Evolutionary conservation across 805 yeast genomes (phyloP).

Genomic region (Saccharomycopsis sp.): DNA sequence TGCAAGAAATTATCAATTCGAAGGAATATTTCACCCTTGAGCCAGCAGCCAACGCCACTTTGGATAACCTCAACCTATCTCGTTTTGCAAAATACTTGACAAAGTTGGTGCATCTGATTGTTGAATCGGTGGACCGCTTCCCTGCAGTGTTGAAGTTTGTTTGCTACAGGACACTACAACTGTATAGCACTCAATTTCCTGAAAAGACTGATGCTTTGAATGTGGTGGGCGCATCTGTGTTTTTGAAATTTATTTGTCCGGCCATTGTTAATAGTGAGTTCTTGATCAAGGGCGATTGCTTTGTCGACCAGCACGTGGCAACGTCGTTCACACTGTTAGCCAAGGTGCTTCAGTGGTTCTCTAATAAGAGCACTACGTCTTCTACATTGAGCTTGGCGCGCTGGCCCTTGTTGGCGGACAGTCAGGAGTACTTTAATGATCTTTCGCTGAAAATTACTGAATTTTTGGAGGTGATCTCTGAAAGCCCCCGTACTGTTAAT

Average conservation of each 20-base stretch:
- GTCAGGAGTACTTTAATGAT: constrained; percentile 29
- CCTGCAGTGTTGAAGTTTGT: constrained; percentile 69
- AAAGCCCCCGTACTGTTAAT: too few species aligned
- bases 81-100: constrained; percentile 45
- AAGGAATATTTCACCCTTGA: constrained; percentile 61
- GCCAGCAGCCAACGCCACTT: constrained; percentile 28
- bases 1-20: constrained; percentile 42
- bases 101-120: constrained; percentile 45
- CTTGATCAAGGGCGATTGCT: not conserved
- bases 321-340: constrained; percentile 6
- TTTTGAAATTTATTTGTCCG: constrained; percentile 80
- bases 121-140: constrained; percentile 42
- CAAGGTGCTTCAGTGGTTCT: constrained; percentile 41
- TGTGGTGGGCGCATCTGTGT: constrained; percentile 74
- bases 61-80: constrained; percentile 24
- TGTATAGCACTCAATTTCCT: constrained; percentile 28
- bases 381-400: constrained; percentile 43
- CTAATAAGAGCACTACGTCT: constrained; percentile 73
- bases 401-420: constrained; percentile 45
- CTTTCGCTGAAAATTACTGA: constrained; percentile 5
- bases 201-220: constrained; percentile 31
- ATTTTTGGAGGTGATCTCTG: constrained; percentile 3
- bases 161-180: constrained; percentile 52
- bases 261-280: constrained; percentile 58
- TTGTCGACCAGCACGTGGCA: not conserved